Percentiles rank a stretch among this genome's conserved stretches.
These are phyloP conservation scores for Alternaria tenuissima DNA, from an alignment of 2,329 filamentous ascomycete species.

Conservation along the genomic window DNA sequence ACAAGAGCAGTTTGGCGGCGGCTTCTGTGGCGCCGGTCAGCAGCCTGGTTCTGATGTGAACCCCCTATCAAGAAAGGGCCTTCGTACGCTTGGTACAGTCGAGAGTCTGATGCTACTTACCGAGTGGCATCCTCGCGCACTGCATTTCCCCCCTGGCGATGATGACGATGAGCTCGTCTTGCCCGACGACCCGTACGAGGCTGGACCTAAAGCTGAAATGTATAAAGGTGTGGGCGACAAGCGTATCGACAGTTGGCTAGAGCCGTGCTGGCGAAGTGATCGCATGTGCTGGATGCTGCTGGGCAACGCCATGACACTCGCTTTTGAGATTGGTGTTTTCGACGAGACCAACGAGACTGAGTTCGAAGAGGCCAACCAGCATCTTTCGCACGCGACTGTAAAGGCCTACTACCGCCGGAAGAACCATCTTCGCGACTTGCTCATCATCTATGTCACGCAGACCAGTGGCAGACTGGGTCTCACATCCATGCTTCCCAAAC, in stretches of 20 bases:
- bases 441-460: constrained; percentile 91
- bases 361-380: constrained; percentile 53
- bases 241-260: constrained; percentile 92
- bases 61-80: constrained; percentile 67
- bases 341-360: constrained; percentile 82
- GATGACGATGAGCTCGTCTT: constrained; percentile 70
- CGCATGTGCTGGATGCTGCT: constrained; percentile 98
- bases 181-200: constrained; percentile 71
- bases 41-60: constrained; percentile 72
- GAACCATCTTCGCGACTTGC: constrained; percentile 81
- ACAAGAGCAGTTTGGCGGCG: constrained; percentile 92
- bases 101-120: constrained; percentile 94
- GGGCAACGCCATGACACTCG: constrained; percentile 86
- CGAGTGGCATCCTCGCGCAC: constrained; percentile 93
- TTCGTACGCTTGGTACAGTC: constrained; percentile 90
- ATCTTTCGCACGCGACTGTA: constrained; percentile 65
- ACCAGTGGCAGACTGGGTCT: constrained; percentile 91
- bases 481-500: constrained; percentile 85
- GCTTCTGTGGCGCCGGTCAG: constrained; percentile 78
- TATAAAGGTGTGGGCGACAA: constrained; percentile 75
- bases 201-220: constrained; percentile 48
- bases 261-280: constrained; percentile 89
- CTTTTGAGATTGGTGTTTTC: constrained; percentile 94
- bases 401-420: constrained; percentile 79
- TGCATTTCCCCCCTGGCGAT: constrained; percentile 85